Conservation (phyloP, 495 filamentous ascomycete species). For the Aspergillus sclerotioniger region DNA sequence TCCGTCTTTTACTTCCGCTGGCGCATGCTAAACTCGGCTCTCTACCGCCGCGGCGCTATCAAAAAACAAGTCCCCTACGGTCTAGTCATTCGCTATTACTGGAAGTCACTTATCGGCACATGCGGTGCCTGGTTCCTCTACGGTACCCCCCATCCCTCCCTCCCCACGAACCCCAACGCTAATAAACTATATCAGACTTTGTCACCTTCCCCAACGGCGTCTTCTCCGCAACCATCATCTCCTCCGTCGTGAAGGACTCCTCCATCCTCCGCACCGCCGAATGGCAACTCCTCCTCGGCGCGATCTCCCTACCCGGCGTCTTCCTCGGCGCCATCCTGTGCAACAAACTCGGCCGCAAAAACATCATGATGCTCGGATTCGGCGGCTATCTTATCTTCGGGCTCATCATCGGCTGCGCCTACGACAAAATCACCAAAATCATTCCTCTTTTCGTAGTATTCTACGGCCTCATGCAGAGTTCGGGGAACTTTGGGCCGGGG, state of each 20-base stretch:
- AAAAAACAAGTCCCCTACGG: conserved; percentile 1
- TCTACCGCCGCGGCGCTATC: conserved; percentile 3
- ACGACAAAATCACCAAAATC: conserved; percentile 5
- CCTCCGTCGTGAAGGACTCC: neutral
- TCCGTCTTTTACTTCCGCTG: conserved; percentile 3
- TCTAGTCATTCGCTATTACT: neutral
- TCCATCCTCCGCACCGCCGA: conserved; percentile 2
- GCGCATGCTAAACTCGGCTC: conserved; percentile 4
- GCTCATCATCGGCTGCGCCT: conserved; percentile 1
- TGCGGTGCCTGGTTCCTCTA: conserved; percentile 6
- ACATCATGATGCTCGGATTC: conserved; percentile 2
- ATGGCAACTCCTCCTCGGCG: conserved; percentile 3
- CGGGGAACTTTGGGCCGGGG: neutral
- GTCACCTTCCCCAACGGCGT: conserved; percentile 7
- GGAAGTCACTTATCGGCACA: conserved; percentile 1
- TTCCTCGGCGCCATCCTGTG: neutral
- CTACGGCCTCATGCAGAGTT: conserved; percentile 5
- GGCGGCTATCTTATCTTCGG: conserved; percentile 3
- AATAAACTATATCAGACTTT: neutral
- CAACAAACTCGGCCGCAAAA: neutral
- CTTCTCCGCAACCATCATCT: conserved; percentile 3
- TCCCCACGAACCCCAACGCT: neutral
- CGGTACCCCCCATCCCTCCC: neutral
- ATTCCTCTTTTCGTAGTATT: conserved; percentile 2
- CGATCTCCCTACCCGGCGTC: neutral